A percentile compares a stretch with the other conserved stretches of the same genome.
These are phyloP conservation scores for Psidium friedrichsthalianum DNA, from an alignment of 345 rosid genomes.

Conservation along the genomic window DNA sequence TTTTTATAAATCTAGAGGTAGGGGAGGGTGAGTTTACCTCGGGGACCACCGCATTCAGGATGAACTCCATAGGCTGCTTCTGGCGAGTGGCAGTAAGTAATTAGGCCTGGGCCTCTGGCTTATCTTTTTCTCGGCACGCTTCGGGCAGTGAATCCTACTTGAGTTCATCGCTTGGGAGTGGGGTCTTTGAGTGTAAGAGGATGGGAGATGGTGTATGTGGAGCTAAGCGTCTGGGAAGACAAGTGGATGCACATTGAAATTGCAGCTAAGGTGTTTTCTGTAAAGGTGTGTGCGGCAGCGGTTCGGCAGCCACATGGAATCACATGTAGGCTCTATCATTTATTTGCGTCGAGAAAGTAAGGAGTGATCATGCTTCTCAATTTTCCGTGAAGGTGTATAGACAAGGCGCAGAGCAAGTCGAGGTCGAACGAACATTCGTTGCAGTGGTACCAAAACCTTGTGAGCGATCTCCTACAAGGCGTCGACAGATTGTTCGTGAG, in stretches of 20 bases:
- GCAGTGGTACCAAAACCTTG: background rate
- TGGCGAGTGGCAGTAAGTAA: constrained; percentile 1
- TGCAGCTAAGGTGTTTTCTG: background rate
- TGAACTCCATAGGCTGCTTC: constrained; percentile 4
- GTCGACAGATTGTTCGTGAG: background rate
- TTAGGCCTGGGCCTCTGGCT: background rate
- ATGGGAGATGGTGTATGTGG: constrained; percentile 1
- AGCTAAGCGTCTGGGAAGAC: background rate
- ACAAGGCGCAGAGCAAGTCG: background rate
- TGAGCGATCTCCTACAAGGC: background rate
- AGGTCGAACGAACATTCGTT: background rate
- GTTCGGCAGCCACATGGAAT: background rate
- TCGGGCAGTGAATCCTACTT: background rate
- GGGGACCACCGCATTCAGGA: constrained; percentile 2
- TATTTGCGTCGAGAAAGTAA: background rate
- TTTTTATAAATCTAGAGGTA: background rate
- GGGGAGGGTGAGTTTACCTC: background rate
- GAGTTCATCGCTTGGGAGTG: background rate
- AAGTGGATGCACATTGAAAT: background rate
- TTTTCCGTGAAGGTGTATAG: background rate
- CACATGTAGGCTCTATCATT: background rate
- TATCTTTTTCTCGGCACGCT: constrained; percentile 1
- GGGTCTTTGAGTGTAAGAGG: background rate
- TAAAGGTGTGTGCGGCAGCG: background rate
- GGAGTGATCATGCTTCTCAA: background rate